These are phyloP conservation scores for Rhizomucor pusillus DNA, from an alignment of 371 early-diverging fungal species.

Conservation along the genomic window DNA sequence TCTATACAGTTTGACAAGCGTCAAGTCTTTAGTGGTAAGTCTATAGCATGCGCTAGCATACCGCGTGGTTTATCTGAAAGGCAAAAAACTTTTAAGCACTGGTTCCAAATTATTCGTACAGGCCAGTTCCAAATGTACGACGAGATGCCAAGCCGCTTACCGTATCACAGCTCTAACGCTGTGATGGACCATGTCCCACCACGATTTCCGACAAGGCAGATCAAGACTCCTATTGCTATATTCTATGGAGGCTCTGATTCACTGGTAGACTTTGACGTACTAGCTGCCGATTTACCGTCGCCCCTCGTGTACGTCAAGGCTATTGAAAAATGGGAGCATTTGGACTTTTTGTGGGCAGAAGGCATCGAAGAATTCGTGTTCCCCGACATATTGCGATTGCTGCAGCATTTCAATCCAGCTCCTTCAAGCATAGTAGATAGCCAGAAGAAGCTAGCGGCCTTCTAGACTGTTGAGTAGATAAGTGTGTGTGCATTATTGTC, in stretches of 20 bases:
- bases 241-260: conserved; percentile 91
- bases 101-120: conserved; percentile 95
- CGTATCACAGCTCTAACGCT: conserved; percentile 48
- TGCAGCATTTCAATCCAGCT: conserved; percentile 36
- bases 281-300: conserved; percentile 56
- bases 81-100: conserved; percentile 56
- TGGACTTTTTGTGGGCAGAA: conserved; percentile 81
- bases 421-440: neutral
- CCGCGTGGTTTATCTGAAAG: neutral
- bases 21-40: conserved; percentile 83
- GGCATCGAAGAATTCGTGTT: conserved; percentile 47
- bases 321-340: conserved; percentile 72
- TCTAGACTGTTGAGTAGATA: too few relatives aligned
- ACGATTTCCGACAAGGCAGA: conserved; percentile 78
- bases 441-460: too few relatives aligned
- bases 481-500: too few relatives aligned
- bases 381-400: conserved; percentile 42
- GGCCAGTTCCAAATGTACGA: conserved; percentile 92
- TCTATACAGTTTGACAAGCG: conserved; percentile 86
- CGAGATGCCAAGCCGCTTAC: conserved; percentile 69
- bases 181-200: conserved; percentile 57
- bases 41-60: neutral
- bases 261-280: conserved; percentile 69
- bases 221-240: conserved; percentile 81
- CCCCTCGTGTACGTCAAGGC: conserved; percentile 61